Base-by-base conservation (phyloP, 176 grass and related monocot genomes). In the Ananas comosus region DNA sequence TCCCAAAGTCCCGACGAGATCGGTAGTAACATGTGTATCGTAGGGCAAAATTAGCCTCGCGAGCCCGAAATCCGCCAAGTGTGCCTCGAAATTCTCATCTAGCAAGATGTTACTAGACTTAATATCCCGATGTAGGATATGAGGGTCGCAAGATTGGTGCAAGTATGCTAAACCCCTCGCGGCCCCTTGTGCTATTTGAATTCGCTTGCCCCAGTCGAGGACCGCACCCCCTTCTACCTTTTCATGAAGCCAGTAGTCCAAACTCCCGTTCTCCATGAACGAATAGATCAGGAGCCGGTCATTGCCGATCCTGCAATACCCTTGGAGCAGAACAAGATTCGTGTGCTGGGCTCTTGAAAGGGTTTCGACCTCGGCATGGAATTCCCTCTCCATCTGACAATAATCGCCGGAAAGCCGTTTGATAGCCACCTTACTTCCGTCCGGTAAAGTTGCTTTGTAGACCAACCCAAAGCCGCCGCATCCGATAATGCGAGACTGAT, bases 191-290 rank as follows among this genome's bases (percentile, higher is more conserved):
- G 94, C 94, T 51, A 97, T 85, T 58, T 42, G 74, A 16, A 97
- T 73, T 42, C 94, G 77, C 74, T 78, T 90, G 19, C n/a, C 63
- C 94, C 94, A 97, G 72, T 97, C 86, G 33, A 97, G 80, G 25
- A 80, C 67, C 18, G 48, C 66, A 0, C 89, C 86, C 12, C 84
- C 85, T 50, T 97, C 89, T 3, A 72, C 3, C 56, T 77, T 92
- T 81, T 97, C 94, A 29, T 97, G 94, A 69, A 97, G 87, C 94
- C 94, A 97, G 79, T 92, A 97, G 48, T 96, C 93, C 71, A 96
- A 80, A 63, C 93, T 92, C 24, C 89, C 93, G 64, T 96, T 96
- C 81, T 96, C 93, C 93, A 96, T 96, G 33, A 81, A 96, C n/a
- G 88, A 87, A 66, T 96, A 96, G 67, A 96, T 96, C 64, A 96